A percentile compares a stretch with the other conserved stretches of the same genome.
Conservation (phyloP, 108 stramenopile species). For the Nitzschia inconspicua region DNA sequence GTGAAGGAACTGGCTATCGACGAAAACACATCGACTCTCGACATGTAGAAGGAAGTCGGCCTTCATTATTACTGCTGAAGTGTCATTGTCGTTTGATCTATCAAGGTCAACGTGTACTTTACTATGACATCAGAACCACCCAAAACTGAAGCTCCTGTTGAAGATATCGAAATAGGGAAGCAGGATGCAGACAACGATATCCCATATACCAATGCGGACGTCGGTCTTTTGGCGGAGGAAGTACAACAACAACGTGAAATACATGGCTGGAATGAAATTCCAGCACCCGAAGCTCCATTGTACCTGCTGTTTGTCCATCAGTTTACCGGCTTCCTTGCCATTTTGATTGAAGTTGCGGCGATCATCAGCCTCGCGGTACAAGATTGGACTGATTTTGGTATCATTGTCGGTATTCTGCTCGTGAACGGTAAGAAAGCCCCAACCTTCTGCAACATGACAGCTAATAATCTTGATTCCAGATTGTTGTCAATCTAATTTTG, state of each 20-base stretch:
- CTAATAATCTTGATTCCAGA: not conserved
- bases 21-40: no score
- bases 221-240: slow-evolving; percentile 29
- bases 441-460: no score
- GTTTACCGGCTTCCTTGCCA: slow-evolving; percentile 40
- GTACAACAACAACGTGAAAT: slow-evolving; percentile 13
- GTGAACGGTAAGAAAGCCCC: no score
- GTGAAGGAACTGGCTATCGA: no score
- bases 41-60: no score
- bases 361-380: slow-evolving; percentile 33
- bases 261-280: slow-evolving; percentile 54
- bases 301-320: slow-evolving; percentile 45
- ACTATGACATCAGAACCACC: no score
- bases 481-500: not conserved
- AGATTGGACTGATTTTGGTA: slow-evolving; percentile 37
- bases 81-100: no score
- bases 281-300: slow-evolving; percentile 14
- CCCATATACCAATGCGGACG: slow-evolving; percentile 3
- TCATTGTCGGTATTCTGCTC: slow-evolving; percentile 47
- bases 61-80: no score
- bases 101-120: no score
- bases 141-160: no score
- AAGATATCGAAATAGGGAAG: no score
- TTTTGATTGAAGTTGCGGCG: slow-evolving; percentile 44
- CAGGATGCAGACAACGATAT: not conserved